Evolutionary conservation across 139 green algal genomes (phyloP), one percentile per base, ranked within the genome.

Genomic region (Desmodesmus armatus): DNA sequence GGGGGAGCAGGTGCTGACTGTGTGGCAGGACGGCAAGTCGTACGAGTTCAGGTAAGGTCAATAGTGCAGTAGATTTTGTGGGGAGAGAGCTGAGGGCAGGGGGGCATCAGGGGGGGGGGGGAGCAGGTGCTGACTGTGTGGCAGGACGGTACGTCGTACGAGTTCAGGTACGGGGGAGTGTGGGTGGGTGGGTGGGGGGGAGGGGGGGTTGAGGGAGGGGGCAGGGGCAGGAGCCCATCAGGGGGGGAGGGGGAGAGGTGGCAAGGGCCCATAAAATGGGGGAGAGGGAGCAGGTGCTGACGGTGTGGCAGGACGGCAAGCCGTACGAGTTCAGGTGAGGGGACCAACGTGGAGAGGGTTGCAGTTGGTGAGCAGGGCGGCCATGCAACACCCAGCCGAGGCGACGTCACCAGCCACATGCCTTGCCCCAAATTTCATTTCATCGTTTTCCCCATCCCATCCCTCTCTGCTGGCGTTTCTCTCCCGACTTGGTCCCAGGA

Each of bases 71-170:
- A n/a, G n/a, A n/a, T n/a, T n/a, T n/a, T n/a, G n/a, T n/a, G n/a
- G n/a, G n/a, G n/a, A n/a, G n/a, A n/a, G n/a, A n/a, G n/a, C n/a
- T n/a, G n/a, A n/a, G n/a, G n/a, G n/a, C n/a, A n/a, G n/a, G n/a
- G n/a, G n/a, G n/a, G n/a, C n/a, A n/a, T n/a, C n/a, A n/a, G n/a
- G n/a, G n/a, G n/a, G n/a, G n/a, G n/a, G n/a, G 80, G 58, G 0
- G 87, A 92, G 49, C 71, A 93, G 66, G 81, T 94, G 33, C 78
- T 96, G 51, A 87, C 83, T 44, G 11, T 96, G 63, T 96, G 93
- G 93, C 15, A 92, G 29, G 83, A 72, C 11, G 92, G 92, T 17
- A 43, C 85, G 13, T 70, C 82, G 27, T 82, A 89, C 76, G 90
- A 96, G 80, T 94, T 96, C 85, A 85, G n/a, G n/a, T n/a, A n/a